phyloP scores from a whole-genome alignment of 768 basidiomycete genomes.

The Kwoniella dejecticola region DNA sequence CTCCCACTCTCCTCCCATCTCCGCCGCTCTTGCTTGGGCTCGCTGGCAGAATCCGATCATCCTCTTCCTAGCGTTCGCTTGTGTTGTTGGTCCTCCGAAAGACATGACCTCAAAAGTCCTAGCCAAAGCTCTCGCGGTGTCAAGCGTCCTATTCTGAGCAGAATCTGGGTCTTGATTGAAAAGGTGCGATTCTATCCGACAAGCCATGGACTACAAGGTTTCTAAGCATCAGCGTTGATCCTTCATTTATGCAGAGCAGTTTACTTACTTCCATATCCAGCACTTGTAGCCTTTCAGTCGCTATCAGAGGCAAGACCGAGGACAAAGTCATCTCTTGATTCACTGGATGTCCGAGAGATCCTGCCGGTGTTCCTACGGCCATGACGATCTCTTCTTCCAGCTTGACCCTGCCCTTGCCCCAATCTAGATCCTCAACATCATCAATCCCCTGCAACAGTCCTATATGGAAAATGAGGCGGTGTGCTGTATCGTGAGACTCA shows the following conservation, averaged over 20 bases:
- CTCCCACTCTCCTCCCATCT: not conserved
- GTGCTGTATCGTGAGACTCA: not conserved
- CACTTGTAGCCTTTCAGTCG: conserved; percentile 8
- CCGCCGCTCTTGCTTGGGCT: not conserved
- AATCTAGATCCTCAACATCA: conserved; percentile 13
- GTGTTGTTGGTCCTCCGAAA: conserved; percentile 28
- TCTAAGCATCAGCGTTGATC: too few species aligned
- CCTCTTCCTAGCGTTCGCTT: conserved; percentile 4
- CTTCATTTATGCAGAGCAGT: too few species aligned
- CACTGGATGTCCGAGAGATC: not conserved
- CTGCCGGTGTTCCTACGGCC: not conserved
- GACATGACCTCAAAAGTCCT: conserved; percentile 19
- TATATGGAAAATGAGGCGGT: not conserved
- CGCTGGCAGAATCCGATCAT: conserved; percentile 20
- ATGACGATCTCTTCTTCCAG: conserved; percentile 29
- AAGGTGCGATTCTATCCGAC: too few species aligned
- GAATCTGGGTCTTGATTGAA: too few species aligned
- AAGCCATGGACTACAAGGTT: too few species aligned
- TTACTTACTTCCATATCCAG: conserved; percentile 26
- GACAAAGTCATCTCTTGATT: not conserved
- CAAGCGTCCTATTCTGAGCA: not conserved
- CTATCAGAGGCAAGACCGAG: conserved; percentile 13
- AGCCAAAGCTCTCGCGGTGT: conserved; percentile 11
- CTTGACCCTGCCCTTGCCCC: conserved; percentile 13
- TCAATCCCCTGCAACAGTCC: conserved; percentile 19